Conservation (phyloP, 139 green algal species). For the Chlamydomonas applanata region DNA sequence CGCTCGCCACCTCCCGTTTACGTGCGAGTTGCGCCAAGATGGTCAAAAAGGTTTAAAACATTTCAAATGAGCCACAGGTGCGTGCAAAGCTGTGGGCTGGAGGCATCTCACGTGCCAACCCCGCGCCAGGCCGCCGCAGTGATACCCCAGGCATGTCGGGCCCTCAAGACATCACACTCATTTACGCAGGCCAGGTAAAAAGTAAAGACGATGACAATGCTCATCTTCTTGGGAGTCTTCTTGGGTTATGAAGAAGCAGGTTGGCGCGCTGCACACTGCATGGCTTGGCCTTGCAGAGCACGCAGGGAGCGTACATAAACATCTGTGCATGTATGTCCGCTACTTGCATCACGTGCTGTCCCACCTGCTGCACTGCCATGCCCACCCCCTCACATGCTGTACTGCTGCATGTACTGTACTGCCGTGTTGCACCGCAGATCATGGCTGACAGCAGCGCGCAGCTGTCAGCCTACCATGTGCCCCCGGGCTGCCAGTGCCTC, state of each 20-base stretch:
- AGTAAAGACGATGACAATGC: too few species aligned
- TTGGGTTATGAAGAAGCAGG: too few species aligned
- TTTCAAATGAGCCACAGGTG: not conserved
- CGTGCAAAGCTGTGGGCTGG: constrained; percentile 63
- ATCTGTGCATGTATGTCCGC: not conserved
- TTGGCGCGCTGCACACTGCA: not conserved
- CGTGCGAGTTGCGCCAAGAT: too few species aligned
- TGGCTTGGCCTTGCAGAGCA: not conserved
- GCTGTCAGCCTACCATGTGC: constrained; percentile 82
- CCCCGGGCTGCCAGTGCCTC: constrained; percentile 79
- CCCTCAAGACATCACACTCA: constrained; percentile 74
- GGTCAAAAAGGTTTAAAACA: too few species aligned
- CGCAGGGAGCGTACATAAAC: not conserved
- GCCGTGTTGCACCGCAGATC: constrained; percentile 74
- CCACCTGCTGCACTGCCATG: not conserved
- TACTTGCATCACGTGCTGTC: not conserved
- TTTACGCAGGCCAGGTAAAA: not conserved
- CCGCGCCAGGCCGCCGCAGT: constrained; percentile 49
- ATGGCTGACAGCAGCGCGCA: constrained; percentile 65
- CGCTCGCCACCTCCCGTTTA: too few species aligned
- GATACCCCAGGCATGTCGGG: constrained; percentile 75
- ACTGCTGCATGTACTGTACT: constrained; percentile 27
- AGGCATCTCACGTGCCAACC: constrained; percentile 83
- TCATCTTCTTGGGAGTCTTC: too few species aligned
- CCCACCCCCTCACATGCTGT: not conserved